Conservation (phyloP, 306 rosid species). For the Begonia loranthoides region DNA sequence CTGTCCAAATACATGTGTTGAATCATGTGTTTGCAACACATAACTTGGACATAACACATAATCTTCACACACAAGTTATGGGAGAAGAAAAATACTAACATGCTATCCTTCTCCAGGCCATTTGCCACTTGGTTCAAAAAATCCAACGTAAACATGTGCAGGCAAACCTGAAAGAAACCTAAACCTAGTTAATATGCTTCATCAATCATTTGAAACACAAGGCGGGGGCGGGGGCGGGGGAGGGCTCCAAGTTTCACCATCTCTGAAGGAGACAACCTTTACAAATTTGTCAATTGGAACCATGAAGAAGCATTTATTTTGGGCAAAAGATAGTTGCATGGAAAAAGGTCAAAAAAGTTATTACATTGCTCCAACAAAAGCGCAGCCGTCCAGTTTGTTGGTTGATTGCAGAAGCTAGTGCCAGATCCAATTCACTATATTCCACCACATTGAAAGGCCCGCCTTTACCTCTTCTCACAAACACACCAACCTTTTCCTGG, state of each 20-base stretch:
- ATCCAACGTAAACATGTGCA: conserved; percentile 94
- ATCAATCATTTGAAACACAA: too few species aligned
- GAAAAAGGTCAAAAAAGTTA: too few species aligned
- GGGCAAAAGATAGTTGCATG: conserved; percentile 1
- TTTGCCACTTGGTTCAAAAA: conserved; percentile 94
- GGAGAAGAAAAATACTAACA: conserved; percentile 45
- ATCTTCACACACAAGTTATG: too few species aligned
- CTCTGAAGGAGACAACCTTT: too few species aligned
- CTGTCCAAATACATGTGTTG: too few species aligned
- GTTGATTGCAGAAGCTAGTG: conserved; percentile 77
- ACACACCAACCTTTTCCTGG: conserved; percentile 97
- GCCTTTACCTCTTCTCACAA: conserved; percentile 90
- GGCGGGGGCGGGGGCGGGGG: too few species aligned
- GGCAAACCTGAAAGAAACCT: conserved; percentile 54
- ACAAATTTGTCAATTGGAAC: too few species aligned
- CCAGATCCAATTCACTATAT: conserved; percentile 75
- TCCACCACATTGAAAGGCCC: conserved; percentile 96
- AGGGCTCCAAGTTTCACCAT: too few species aligned
- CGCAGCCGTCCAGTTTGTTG: conserved; percentile 95
- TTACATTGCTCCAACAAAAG: conserved; percentile 97
- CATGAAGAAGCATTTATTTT: conserved; percentile 8
- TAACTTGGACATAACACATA: too few species aligned
- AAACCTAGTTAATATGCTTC: neutral
- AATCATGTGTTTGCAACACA: too few species aligned
- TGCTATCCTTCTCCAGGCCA: conserved; percentile 97